Evolutionary conservation across 139 green algal genomes (phyloP).

Genomic region (Nannochloris sp.): DNA sequence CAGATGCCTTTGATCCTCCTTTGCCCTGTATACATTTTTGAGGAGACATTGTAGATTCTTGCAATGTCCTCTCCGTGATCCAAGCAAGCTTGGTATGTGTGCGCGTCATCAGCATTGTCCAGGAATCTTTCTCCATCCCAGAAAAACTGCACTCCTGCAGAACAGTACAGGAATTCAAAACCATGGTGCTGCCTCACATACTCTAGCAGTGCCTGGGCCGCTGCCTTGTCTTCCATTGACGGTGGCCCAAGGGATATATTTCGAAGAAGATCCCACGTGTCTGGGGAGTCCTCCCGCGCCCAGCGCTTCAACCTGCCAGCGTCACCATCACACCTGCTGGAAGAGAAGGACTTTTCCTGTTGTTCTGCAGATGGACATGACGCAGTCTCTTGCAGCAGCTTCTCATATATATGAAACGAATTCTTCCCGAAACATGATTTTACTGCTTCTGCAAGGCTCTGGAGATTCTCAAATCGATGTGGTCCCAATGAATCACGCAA

Average conservation of each 20-base stretch:
- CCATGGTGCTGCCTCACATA: not conserved
- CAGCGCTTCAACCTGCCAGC: not conserved
- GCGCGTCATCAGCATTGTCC: not conserved
- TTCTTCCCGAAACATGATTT: slow-evolving; percentile 1
- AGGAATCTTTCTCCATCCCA: not conserved
- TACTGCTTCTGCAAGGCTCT: not conserved
- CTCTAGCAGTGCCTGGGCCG: not conserved
- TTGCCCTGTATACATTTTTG: not conserved
- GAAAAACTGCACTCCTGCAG: not conserved
- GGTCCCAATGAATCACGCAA: not conserved
- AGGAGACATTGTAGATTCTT: not conserved
- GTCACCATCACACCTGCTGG: no score
- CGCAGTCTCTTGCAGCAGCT: not conserved
- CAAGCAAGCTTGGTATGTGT: not conserved
- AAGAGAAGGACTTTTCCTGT: not conserved
- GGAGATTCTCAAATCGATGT: not conserved
- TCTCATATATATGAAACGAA: not conserved
- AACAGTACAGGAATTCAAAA: not conserved
- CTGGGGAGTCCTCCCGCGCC: not conserved
- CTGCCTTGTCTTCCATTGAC: not conserved
- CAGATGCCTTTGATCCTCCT: not conserved
- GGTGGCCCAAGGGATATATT: not conserved
- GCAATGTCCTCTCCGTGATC: not conserved
- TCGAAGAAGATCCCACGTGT: not conserved
- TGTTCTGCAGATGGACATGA: not conserved